phyloP scores from a whole-genome alignment of 2,329 filamentous ascomycete species.

The Fusarium burgessii region DNA sequence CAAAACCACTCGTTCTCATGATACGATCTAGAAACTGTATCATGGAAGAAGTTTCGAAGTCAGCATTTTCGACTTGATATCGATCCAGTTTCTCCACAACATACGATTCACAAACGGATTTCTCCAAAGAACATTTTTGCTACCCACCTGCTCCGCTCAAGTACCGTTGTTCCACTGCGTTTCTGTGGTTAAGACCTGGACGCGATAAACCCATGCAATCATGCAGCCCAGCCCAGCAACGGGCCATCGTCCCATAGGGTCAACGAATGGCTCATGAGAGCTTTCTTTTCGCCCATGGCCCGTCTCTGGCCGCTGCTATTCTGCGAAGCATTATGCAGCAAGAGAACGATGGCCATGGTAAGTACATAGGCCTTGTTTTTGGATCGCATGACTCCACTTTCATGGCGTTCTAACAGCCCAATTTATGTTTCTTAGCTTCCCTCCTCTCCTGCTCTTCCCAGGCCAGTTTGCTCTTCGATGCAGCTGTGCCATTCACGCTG shows the following conservation, averaged over 20 bases:
- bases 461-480: slow-evolving; percentile 14
- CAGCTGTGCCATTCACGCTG: slow-evolving; percentile 18
- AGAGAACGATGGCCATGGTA: neutral
- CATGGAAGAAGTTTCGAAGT: slow-evolving; percentile 1
- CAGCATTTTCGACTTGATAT: neutral
- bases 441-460: slow-evolving; percentile 6
- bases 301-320: neutral
- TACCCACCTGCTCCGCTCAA: slow-evolving; percentile 23
- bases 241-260: slow-evolving; percentile 11
- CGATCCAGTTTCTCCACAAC: slow-evolving; percentile 10
- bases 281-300: slow-evolving; percentile 13
- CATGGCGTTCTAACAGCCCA: neutral
- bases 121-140: slow-evolving; percentile 2
- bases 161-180: slow-evolving; percentile 25
- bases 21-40: slow-evolving; percentile 5
- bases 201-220: slow-evolving; percentile 16
- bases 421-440: slow-evolving; percentile 7
- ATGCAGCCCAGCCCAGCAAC: slow-evolving; percentile 15
- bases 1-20: neutral
- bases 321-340: neutral
- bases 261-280: neutral
- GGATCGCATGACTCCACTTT: slow-evolving; percentile 11
- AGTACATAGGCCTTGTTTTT: slow-evolving; percentile 17
- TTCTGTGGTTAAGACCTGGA: slow-evolving; percentile 16
- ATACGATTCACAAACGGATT: slow-evolving; percentile 21